Evolutionary conservation across 441 rosid species (phyloP).

Genomic region (Macaranga tanarius): DNA sequence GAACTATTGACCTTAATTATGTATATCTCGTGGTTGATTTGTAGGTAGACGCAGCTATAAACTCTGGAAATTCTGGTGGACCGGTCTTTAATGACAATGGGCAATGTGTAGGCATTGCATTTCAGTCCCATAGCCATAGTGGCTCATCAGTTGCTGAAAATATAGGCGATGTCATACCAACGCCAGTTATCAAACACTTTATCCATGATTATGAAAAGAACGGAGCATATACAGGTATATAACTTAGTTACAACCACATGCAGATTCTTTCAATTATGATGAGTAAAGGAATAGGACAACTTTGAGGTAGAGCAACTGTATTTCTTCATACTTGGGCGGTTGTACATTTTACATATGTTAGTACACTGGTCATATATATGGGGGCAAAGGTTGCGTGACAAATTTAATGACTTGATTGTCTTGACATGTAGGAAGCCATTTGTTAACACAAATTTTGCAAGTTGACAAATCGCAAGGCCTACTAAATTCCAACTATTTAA

Average conservation of each 20-base stretch:
- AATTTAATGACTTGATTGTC: not conserved
- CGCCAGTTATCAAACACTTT: slow-evolving; percentile 85
- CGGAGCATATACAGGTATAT: slow-evolving; percentile 80
- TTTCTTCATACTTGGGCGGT: too few relatives aligned
- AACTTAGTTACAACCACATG: slow-evolving; percentile 2
- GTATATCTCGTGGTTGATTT: too few relatives aligned
- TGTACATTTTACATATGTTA: not conserved
- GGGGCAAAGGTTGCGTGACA: not conserved
- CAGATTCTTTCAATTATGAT: not conserved
- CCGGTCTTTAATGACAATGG: slow-evolving; percentile 93
- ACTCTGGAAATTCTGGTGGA: slow-evolving; percentile 96
- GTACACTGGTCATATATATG: not conserved
- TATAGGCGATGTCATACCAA: slow-evolving; percentile 93
- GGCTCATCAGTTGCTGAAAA: slow-evolving; percentile 92
- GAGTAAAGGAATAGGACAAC: not conserved
- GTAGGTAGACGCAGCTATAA: slow-evolving; percentile 98
- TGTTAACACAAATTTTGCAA: too few relatives aligned
- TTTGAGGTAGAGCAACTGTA: too few relatives aligned
- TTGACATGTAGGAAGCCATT: too few relatives aligned
- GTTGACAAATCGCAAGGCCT: too few relatives aligned
- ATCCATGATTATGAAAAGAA: slow-evolving; percentile 84
- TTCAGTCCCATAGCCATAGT: slow-evolving; percentile 91
- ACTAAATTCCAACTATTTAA: too few relatives aligned
- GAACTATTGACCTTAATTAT: too few relatives aligned
- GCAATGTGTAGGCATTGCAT: slow-evolving; percentile 89